Percentiles rank a stretch among this genome's conserved stretches.
phyloP scores from a whole-genome alignment of 805 yeast genomes.

The Danielia reshetovae region DNA sequence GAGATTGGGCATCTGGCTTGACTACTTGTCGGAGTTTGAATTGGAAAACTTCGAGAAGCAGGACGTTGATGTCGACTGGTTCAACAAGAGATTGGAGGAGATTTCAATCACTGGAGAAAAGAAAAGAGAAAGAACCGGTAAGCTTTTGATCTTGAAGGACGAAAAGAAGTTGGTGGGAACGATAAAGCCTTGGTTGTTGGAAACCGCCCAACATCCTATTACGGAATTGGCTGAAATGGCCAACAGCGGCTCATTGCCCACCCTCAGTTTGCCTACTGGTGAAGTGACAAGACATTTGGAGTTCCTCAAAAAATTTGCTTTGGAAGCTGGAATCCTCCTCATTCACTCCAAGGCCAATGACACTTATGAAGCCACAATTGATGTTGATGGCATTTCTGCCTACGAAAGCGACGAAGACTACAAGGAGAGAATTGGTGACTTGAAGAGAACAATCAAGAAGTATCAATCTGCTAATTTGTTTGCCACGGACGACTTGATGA shows the following conservation, averaged over 20 bases:
- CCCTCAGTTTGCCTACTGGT: slow-evolving; percentile 42
- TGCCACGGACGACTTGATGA: slow-evolving; percentile 53
- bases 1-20: slow-evolving; percentile 72
- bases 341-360: slow-evolving; percentile 58
- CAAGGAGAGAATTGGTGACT: slow-evolving; percentile 45
- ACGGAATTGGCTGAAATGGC: slow-evolving; percentile 35
- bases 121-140: slow-evolving; percentile 63
- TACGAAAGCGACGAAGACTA: slow-evolving; percentile 65
- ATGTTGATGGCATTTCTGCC: slow-evolving; percentile 70
- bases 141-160: slow-evolving; percentile 58
- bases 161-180: slow-evolving; percentile 70
- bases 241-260: slow-evolving; percentile 21
- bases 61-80: slow-evolving; percentile 87
- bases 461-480: slow-evolving; percentile 63
- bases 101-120: slow-evolving; percentile 69
- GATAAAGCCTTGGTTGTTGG: slow-evolving; percentile 49
- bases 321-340: slow-evolving; percentile 62
- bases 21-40: slow-evolving; percentile 74
- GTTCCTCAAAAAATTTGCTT: slow-evolving; percentile 60
- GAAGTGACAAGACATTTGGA: slow-evolving; percentile 49
- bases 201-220: slow-evolving; percentile 24
- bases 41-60: slow-evolving; percentile 79
- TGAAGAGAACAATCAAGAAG: slow-evolving; percentile 54
- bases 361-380: slow-evolving; percentile 57
- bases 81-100: slow-evolving; percentile 77